Evolutionary conservation across 192 early-diverging fungal species (phyloP).

Genomic region (Dissophora ornata): DNA sequence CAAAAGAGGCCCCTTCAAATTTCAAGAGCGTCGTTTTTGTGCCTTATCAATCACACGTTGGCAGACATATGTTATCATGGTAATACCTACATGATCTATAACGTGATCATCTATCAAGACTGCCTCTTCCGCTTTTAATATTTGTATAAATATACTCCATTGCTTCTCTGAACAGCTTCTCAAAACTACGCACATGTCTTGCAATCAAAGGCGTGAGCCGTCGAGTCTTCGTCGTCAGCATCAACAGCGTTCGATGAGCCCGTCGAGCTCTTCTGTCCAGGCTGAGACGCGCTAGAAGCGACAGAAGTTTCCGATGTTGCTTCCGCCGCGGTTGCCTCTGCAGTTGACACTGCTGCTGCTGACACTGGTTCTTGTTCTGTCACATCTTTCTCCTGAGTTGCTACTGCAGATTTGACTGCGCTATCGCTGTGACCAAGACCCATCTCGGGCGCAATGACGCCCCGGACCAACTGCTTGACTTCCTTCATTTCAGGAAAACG

Average conservation of each 20-base stretch:
- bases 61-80: no score
- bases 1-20: no score
- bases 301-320: no score
- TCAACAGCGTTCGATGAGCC: not conserved
- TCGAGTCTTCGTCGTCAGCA: constrained; percentile 31
- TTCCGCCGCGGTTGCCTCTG: not conserved
- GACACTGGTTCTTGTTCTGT: not conserved
- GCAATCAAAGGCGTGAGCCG: constrained; percentile 28
- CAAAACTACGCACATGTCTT: constrained; percentile 17
- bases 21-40: no score
- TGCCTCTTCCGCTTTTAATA: no score
- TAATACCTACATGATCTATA: no score
- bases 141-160: no score
- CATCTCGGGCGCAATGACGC: constrained; percentile 72
- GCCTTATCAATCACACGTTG: no score
- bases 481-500: constrained; percentile 83
- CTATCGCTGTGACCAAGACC: constrained; percentile 76
- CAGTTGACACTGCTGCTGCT: not conserved
- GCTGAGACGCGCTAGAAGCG: no score
- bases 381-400: not conserved
- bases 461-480: constrained; percentile 75
- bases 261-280: not conserved
- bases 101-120: no score
- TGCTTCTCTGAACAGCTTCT: no score
- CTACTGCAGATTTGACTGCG: constrained; percentile 60